phyloP scores from a whole-genome alignment of 306 rosid genomes.

The Cicer pinnatifidum region DNA sequence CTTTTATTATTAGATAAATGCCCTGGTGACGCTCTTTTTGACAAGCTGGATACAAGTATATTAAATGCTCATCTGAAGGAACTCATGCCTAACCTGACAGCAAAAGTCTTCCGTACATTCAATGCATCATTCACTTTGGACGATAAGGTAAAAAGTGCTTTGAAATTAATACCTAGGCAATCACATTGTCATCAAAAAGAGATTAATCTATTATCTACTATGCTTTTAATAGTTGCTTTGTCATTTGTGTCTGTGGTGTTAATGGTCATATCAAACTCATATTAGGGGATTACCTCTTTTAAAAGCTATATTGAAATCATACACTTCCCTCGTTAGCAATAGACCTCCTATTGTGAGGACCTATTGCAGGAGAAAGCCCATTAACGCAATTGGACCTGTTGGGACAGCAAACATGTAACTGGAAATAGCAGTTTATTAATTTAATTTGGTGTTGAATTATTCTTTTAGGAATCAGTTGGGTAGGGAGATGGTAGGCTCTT shows the following conservation, averaged over 20 bases:
- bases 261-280: not conserved
- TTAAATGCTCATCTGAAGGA: slow-evolving; percentile 93
- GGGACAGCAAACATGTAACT: not conserved
- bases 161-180: slow-evolving; percentile 10
- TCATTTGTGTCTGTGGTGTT: not conserved
- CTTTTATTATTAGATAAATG: slow-evolving; percentile 62
- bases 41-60: slow-evolving; percentile 79
- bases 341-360: not conserved
- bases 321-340: not conserved
- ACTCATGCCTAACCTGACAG: slow-evolving; percentile 94
- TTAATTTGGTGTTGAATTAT: not conserved
- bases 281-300: not conserved
- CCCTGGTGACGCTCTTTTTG: slow-evolving; percentile 84
- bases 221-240: not conserved
- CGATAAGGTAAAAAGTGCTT: slow-evolving; percentile 62
- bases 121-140: slow-evolving; percentile 94
- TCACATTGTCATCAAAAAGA: slow-evolving; percentile 18
- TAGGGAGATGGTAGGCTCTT: not conserved
- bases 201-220: slow-evolving; percentile 5
- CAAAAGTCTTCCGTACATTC: slow-evolving; percentile 94
- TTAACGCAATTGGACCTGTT: not conserved
- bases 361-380: not conserved
- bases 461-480: not conserved
- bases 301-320: not conserved
- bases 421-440: not conserved